phyloP scores from a whole-genome alignment of 2,329 filamentous ascomycete species.

The Fusarium chaquense region DNA sequence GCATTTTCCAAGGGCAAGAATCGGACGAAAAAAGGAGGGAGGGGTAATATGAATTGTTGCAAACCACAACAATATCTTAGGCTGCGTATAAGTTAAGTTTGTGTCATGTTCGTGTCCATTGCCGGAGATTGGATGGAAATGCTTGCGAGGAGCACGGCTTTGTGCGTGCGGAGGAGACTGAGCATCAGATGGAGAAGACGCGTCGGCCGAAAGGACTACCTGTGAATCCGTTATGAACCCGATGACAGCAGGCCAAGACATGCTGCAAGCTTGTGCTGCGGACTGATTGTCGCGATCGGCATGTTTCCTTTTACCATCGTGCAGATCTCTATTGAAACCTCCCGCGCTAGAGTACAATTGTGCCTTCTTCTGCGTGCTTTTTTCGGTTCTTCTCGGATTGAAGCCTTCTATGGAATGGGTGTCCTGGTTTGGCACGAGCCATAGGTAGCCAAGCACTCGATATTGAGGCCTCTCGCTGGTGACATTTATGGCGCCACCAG shows the following conservation, averaged over 20 bases:
- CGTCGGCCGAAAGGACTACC: slow-evolving; percentile 39
- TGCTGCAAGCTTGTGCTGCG: slow-evolving; percentile 25
- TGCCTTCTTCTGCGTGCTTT: background rate
- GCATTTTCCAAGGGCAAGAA: background rate
- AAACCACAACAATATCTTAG: slow-evolving; percentile 14
- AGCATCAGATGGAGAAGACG: slow-evolving; percentile 32
- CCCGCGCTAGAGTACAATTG: background rate
- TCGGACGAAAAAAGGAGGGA: background rate
- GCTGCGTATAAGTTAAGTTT: background rate
- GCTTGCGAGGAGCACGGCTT: slow-evolving; percentile 26
- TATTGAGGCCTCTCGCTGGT: slow-evolving; percentile 9
- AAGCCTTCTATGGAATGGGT: slow-evolving; percentile 13
- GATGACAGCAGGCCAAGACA: slow-evolving; percentile 15
- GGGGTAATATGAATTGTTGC: background rate
- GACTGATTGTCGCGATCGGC: slow-evolving; percentile 14
- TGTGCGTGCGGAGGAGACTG: slow-evolving; percentile 34
- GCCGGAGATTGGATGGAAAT: slow-evolving; percentile 45
- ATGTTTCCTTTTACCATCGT: slow-evolving; percentile 10
- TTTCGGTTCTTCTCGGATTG: slow-evolving; percentile 32
- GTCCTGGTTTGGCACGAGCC: slow-evolving; percentile 42
- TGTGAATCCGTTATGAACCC: slow-evolving; percentile 32
- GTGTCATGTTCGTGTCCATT: slow-evolving; percentile 12
- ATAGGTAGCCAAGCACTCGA: slow-evolving; percentile 23
- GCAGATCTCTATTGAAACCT: slow-evolving; percentile 17
- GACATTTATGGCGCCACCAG: slow-evolving; percentile 25